A percentile compares a stretch with the other conserved stretches of the same genome.
These are phyloP conservation scores for Orbilia brochopaga DNA, from an alignment of 2,329 filamentous ascomycete species.

Conservation along the genomic window DNA sequence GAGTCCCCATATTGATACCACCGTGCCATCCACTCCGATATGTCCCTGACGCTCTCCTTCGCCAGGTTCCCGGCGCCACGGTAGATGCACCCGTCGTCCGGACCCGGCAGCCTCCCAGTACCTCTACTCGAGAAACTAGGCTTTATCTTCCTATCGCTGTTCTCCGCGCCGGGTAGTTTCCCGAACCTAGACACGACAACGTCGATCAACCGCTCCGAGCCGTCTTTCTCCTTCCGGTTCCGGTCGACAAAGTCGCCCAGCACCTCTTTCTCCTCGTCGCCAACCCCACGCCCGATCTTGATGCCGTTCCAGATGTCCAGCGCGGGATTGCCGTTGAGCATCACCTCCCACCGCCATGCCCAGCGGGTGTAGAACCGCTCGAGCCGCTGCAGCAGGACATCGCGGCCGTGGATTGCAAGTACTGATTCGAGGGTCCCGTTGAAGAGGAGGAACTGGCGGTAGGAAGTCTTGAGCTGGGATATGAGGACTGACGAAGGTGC, in stretches of 20 bases:
- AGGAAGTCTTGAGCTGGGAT: constrained; percentile 80
- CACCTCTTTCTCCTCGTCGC: constrained; percentile 93
- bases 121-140: constrained; percentile 50
- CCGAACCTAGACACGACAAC: constrained; percentile 87
- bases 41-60: constrained; percentile 44
- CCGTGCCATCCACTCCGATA: constrained; percentile 48
- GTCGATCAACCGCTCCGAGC: constrained; percentile 69
- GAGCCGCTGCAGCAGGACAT: constrained; percentile 74
- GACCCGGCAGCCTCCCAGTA: constrained; percentile 43
- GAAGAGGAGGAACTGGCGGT: constrained; percentile 84
- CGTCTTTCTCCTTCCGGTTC: constrained; percentile 59
- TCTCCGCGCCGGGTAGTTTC: constrained; percentile 58
- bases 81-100: constrained; percentile 54
- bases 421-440: constrained; percentile 69
- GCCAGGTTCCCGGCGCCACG: constrained; percentile 51
- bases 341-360: constrained; percentile 76
- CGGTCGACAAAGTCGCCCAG: constrained; percentile 82
- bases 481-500: constrained; percentile 79
- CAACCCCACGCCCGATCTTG: constrained; percentile 90
- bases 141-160: constrained; percentile 53
- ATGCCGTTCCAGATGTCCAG: constrained; percentile 79
- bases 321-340: constrained; percentile 86
- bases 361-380: constrained; percentile 81
- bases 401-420: constrained; percentile 70
- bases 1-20: constrained; percentile 48